These are phyloP conservation scores for Saccharum hybrid DNA, from an alignment of 202 grass and related monocot genomes.

Conservation along the genomic window DNA sequence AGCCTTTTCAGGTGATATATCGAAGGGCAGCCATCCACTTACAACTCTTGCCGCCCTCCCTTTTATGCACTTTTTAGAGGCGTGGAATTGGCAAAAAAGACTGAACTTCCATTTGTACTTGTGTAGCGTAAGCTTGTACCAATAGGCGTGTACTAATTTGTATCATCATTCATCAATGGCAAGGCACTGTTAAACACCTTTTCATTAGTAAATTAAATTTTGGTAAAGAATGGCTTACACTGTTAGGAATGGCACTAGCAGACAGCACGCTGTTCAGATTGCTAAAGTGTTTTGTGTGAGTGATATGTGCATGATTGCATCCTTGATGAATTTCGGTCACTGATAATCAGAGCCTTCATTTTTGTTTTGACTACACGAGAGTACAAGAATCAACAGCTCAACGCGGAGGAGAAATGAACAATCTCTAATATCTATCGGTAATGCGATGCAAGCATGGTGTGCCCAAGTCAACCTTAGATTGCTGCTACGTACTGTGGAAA, in stretches of 20 bases:
- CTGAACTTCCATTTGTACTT: constrained; percentile 46
- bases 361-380: background rate
- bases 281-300: background rate
- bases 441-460: background rate
- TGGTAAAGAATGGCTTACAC: background rate
- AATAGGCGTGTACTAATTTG: constrained; percentile 51
- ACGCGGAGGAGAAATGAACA: background rate
- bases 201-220: constrained; percentile 10
- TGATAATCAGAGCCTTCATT: background rate
- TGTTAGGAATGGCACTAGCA: background rate
- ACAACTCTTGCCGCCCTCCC: background rate
- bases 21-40: constrained; percentile 28
- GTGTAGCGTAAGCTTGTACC: constrained; percentile 51
- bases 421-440: background rate
- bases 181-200: constrained; percentile 29
- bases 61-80: constrained; percentile 31
- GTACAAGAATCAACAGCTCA: constrained; percentile 23
- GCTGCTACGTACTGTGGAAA: background rate
- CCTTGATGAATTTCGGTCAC: background rate
- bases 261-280: background rate
- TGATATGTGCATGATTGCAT: background rate
- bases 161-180: constrained; percentile 40
- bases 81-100: constrained; percentile 43
- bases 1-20: constrained; percentile 37
- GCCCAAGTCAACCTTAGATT: constrained; percentile 14